phyloP scores from a whole-genome alignment of 2,329 filamentous ascomycete species.

The Huntiella abstrusa region DNA sequence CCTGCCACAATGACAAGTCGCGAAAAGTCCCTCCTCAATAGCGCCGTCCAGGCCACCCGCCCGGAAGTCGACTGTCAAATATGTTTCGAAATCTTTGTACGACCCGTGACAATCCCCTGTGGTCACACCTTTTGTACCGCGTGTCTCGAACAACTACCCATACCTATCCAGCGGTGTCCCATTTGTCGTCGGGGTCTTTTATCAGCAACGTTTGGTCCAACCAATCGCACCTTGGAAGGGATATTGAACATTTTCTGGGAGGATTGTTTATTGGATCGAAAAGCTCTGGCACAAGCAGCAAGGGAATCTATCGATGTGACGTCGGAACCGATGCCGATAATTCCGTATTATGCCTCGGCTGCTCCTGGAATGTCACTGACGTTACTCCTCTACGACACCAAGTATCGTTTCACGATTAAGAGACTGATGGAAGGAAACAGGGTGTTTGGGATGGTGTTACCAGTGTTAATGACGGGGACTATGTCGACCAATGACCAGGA shows the following conservation, averaged over 20 bases:
- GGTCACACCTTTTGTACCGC: constrained; percentile 78
- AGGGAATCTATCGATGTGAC: constrained; percentile 17
- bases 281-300: constrained; percentile 10
- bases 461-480: constrained; percentile 30
- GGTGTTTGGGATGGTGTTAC: constrained; percentile 73
- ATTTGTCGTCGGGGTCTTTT: constrained; percentile 52
- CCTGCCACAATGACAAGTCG: neutral
- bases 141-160: constrained; percentile 58
- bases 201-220: constrained; percentile 22
- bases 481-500: constrained; percentile 15
- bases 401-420: constrained; percentile 72
- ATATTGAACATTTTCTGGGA: no score
- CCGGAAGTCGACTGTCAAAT: constrained; percentile 73
- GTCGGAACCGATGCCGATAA: constrained; percentile 37
- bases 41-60: constrained; percentile 41
- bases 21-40: constrained; percentile 21
- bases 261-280: constrained; percentile 17
- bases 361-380: constrained; percentile 75
- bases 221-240: no score
- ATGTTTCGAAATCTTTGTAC: constrained; percentile 63
- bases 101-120: constrained; percentile 68
- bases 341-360: constrained; percentile 65
- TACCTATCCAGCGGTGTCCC: constrained; percentile 62
- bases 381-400: constrained; percentile 75
- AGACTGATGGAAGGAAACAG: constrained; percentile 53